Evolutionary conservation across 2,329 filamentous ascomycete species (phyloP).

Genomic region (Fusarium papillatum): DNA sequence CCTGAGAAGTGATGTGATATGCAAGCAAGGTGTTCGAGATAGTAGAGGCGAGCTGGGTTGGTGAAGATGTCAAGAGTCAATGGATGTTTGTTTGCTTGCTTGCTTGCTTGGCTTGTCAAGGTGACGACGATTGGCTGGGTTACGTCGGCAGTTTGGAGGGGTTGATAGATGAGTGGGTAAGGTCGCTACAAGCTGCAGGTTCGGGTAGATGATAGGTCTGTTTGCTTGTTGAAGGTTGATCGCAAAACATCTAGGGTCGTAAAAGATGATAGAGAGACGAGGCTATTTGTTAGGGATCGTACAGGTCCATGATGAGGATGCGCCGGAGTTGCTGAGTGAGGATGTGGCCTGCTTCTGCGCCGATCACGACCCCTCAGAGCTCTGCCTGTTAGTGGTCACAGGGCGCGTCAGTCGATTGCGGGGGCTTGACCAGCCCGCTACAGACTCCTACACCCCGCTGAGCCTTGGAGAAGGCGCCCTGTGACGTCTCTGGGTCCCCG

Average conservation of each 20-base stretch:
- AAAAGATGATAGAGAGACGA: neutral
- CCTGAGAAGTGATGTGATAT: neutral
- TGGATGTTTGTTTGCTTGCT: constrained; percentile 14
- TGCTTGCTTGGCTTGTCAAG: constrained; percentile 4
- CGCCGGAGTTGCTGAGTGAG: constrained; percentile 16
- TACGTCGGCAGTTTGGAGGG: constrained; percentile 28
- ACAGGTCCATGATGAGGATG: neutral
- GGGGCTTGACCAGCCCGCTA: constrained; percentile 9
- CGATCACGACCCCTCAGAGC: constrained; percentile 27
- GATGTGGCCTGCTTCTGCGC: constrained; percentile 37
- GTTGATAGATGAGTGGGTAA: constrained; percentile 10
- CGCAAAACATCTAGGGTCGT: neutral
- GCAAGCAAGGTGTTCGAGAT: neutral
- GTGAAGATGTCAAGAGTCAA: constrained; percentile 22
- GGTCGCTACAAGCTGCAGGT: constrained; percentile 1
- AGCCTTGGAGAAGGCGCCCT: constrained; percentile 1
- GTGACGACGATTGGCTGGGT: constrained; percentile 20
- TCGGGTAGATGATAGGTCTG: neutral
- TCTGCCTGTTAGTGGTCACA: constrained; percentile 32
- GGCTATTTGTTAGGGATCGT: constrained; percentile 9
- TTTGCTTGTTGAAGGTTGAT: neutral
- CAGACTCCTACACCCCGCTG: constrained; percentile 18
- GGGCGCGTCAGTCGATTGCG: constrained; percentile 39
- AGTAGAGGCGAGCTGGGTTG: constrained; percentile 1
- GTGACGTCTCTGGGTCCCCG: constrained; percentile 3